phyloP scores from a whole-genome alignment of 2,329 filamentous ascomycete genomes.

The Tolypocladium amazonense region DNA sequence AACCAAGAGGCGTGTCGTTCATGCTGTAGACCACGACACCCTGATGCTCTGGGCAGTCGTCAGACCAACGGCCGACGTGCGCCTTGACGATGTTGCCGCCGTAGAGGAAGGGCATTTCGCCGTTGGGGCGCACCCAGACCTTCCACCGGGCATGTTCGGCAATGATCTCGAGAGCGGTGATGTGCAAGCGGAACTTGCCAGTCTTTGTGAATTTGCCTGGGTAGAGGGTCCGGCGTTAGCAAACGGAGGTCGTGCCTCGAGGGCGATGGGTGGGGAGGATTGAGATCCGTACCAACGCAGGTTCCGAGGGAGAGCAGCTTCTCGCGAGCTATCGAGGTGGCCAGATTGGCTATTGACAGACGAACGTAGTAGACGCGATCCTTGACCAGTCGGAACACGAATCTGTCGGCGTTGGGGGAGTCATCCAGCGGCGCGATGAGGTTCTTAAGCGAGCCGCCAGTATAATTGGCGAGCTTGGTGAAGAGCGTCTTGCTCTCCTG shows the following conservation, averaged over 20 bases:
- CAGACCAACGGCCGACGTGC: slow-evolving; percentile 68
- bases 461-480: slow-evolving; percentile 89
- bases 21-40: slow-evolving; percentile 85
- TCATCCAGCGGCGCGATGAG: slow-evolving; percentile 66
- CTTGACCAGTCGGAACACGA: slow-evolving; percentile 77
- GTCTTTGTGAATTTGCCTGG: slow-evolving; percentile 91
- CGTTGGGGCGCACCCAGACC: slow-evolving; percentile 93
- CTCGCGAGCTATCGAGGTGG: slow-evolving; percentile 72
- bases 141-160: slow-evolving; percentile 90
- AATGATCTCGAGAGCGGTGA: slow-evolving; percentile 79
- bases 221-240: slow-evolving; percentile 4
- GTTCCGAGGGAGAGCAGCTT: slow-evolving; percentile 81
- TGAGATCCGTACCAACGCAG: slow-evolving; percentile 49
- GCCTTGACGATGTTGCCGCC: slow-evolving; percentile 74
- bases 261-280: not conserved
- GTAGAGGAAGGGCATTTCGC: slow-evolving; percentile 95
- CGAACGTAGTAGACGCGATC: slow-evolving; percentile 87
- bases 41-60: slow-evolving; percentile 88
- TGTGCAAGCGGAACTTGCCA: slow-evolving; percentile 88
- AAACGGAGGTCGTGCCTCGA: not conserved
- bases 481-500: slow-evolving; percentile 73
- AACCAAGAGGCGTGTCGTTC: slow-evolving; percentile 89
- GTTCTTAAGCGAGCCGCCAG: slow-evolving; percentile 74
- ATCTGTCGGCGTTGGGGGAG: slow-evolving; percentile 59
- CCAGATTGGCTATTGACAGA: slow-evolving; percentile 81